phyloP scores from a whole-genome alignment of 768 basidiomycete genomes.

The Ephemerocybe angulata region DNA sequence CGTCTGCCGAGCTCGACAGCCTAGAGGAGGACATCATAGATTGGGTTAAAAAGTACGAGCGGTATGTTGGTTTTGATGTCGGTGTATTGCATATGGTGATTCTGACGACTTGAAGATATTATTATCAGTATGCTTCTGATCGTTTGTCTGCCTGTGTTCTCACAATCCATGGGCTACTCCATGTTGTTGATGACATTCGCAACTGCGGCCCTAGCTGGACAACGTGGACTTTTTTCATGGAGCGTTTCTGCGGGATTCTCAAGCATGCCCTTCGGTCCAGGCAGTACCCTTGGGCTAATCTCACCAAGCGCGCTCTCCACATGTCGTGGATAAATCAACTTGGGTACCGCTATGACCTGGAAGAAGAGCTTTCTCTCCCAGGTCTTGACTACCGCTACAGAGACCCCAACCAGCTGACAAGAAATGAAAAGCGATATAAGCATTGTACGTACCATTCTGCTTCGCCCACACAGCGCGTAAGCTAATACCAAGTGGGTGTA shows the following conservation, averaged over 20 bases:
- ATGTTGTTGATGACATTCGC: neutral
- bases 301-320: neutral
- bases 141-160: neutral
- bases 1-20: slow-evolving; percentile 2
- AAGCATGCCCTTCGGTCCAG: neutral
- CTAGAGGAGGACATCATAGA: neutral
- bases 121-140: neutral
- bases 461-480: neutral
- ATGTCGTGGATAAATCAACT: neutral
- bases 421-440: neutral
- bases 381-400: neutral
- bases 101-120: neutral
- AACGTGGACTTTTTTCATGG: slow-evolving; percentile 1
- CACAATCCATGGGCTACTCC: neutral
- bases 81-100: neutral
- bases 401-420: neutral
- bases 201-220: neutral
- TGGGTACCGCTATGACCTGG: neutral
- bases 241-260: slow-evolving; percentile 9
- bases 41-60: neutral
- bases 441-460: neutral
- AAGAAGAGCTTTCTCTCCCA: neutral
- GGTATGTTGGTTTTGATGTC: neutral
- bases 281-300: slow-evolving; percentile 13
- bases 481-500: no score